Base-by-base conservation (phyloP, 805 yeast species). In the Lipomyces kockii region DNA sequence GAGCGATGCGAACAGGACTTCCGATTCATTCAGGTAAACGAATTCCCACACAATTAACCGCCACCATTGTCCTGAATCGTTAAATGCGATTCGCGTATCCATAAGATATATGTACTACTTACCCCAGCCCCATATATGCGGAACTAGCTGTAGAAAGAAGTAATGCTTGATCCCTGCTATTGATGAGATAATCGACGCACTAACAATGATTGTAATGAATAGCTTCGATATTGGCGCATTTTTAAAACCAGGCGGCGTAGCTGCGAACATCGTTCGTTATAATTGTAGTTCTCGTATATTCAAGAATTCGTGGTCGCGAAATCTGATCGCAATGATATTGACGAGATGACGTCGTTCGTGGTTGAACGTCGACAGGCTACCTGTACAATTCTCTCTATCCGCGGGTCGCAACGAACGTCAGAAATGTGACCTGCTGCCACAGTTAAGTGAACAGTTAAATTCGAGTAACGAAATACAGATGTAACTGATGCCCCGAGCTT, bases 211-310 rank as follows among this genome's bases (percentile, higher is more conserved):
- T 37, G 70, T 66, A 2, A 76, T 72, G 34, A 76, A 52, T 4
- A 65, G 37, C 64, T 75, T 75, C 9, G 83, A 75, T 8, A 80
- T 78, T 2, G 82, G 83, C 8, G 80, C 76, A 60, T 75, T 67
- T 20, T 68, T 70, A 68, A 81, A 77, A 1, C 83, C 83, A 0
- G 80, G 63, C n/a, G 80, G 80, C 2, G 82, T 75, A 9, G 77
- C 65, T 2, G 80, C 76, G 58, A 78, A 77, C 80, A 78, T 78
- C 56, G 43, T 37, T 20, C 14, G 46, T 52, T 22, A 22, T 52
- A 52, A 17, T 29, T 17, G 49, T n/a, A 6, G 22, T 6, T 43
- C 9, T 43, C n/a, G 7, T 0, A 11, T 43, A 43, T 17, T 7
- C 49, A 43, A n/a, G 49, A 37, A 37, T 12, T 37, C 43, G 17